Percentiles rank a stretch among this genome's conserved stretches.
Conservation (phyloP, 2,329 filamentous ascomycete genomes). For the Trichoderma lentiforme region DNA sequence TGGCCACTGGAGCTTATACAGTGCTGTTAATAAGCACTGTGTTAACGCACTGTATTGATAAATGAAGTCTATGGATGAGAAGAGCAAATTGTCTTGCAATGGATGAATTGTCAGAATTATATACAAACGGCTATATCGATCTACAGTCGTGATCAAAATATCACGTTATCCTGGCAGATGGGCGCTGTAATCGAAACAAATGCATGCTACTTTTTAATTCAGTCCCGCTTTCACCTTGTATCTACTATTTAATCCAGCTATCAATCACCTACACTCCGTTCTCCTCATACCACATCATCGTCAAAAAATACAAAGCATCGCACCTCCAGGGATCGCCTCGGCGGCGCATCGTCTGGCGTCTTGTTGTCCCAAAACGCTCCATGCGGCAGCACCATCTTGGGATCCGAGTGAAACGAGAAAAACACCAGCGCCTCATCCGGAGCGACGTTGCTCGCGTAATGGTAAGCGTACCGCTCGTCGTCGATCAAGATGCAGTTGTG, state of each 20-base stretch:
- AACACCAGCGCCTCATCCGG: neutral
- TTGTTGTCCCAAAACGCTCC: neutral
- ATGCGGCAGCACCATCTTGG: neutral
- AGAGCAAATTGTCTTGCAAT: neutral
- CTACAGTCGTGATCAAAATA: neutral
- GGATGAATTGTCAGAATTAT: neutral
- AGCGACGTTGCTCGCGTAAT: neutral
- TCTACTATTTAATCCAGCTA: neutral
- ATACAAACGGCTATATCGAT: neutral
- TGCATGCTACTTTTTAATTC: neutral
- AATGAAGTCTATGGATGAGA: neutral
- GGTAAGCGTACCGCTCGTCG: neutral
- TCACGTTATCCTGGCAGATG: neutral
- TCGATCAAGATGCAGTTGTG: neutral
- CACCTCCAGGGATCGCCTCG: neutral
- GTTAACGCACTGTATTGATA: neutral
- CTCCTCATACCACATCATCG: neutral
- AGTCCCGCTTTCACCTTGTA: neutral
- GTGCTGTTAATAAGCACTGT: neutral
- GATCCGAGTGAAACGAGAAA: neutral
- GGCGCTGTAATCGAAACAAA: neutral
- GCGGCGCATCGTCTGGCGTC: neutral
- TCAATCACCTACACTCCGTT: neutral
- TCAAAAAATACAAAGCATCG: neutral
- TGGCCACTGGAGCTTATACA: constrained; percentile 27